Evolutionary conservation across 2,329 filamentous ascomycete genomes (phyloP).

Genomic region (Neobulgaria alba): DNA sequence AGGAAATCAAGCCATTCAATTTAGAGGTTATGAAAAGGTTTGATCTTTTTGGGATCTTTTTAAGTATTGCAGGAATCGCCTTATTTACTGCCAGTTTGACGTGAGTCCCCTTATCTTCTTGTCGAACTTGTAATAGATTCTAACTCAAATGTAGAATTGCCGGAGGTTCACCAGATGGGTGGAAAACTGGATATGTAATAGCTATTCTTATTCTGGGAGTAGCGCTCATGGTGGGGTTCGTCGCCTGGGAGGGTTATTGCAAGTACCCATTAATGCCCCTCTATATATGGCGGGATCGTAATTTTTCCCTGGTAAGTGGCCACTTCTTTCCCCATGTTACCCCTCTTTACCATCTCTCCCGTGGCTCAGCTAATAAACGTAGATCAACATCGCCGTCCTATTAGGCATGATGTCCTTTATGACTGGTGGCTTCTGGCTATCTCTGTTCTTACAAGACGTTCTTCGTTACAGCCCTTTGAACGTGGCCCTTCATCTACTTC

Average conservation of each 20-base stretch:
- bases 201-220: slow-evolving; percentile 52
- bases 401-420: slow-evolving; percentile 55
- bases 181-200: slow-evolving; percentile 54
- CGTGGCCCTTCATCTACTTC: slow-evolving; percentile 55
- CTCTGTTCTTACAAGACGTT: slow-evolving; percentile 55
- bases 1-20: slow-evolving; percentile 35
- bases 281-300: slow-evolving; percentile 49
- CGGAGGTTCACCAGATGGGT: slow-evolving; percentile 42
- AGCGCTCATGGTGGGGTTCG: slow-evolving; percentile 46
- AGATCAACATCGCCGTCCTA: slow-evolving; percentile 48
- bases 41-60: slow-evolving; percentile 49
- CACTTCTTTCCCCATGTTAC: slow-evolving; percentile 2
- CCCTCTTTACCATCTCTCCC: neutral
- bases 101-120: slow-evolving; percentile 38
- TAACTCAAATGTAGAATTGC: slow-evolving; percentile 11
- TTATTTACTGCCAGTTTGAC: slow-evolving; percentile 17
- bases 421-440: slow-evolving; percentile 50
- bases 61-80: slow-evolving; percentile 55
- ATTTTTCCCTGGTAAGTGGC: slow-evolving; percentile 51
- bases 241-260: slow-evolving; percentile 52
- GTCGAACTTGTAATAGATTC: neutral
- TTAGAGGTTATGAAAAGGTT: slow-evolving; percentile 39
- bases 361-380: no score
- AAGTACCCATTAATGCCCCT: slow-evolving; percentile 43
- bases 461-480: slow-evolving; percentile 43